Percentiles rank a stretch among this genome's conserved stretches.
These are phyloP conservation scores for Trametes hirsuta DNA, from an alignment of 1,284 basidiomycete species.

Conservation along the genomic window DNA sequence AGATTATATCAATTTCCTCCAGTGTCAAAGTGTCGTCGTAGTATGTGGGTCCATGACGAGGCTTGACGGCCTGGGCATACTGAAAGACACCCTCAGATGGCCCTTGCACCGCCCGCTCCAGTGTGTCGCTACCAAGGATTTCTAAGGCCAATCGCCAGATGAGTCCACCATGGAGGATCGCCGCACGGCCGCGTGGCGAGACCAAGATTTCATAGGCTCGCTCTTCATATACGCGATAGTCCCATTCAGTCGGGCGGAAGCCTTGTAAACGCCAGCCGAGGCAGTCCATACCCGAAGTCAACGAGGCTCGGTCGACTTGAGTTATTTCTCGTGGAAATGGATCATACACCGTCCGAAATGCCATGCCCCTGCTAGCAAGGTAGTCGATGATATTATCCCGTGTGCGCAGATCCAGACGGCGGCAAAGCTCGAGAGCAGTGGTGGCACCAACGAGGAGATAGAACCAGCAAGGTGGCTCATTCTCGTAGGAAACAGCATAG, in stretches of 20 bases:
- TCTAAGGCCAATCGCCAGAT: conserved; percentile 10
- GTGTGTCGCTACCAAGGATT: not conserved
- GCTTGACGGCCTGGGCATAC: not conserved
- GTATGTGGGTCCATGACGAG: not conserved
- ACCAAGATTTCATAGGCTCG: conserved; percentile 1
- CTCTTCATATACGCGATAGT: conserved; percentile 4
- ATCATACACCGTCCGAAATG: conserved; percentile 4
- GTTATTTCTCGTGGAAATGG: not conserved
- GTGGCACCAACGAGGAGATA: conserved; percentile 2
- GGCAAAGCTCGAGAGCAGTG: conserved; percentile 6
- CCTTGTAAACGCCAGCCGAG: no score
- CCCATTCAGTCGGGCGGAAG: no score
- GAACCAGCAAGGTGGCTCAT: not conserved
- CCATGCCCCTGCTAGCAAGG: not conserved
- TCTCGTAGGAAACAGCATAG: not conserved
- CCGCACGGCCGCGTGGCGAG: conserved; percentile 1
- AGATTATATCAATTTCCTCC: conserved; percentile 8
- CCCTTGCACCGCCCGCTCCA: not conserved
- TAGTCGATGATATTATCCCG: not conserved
- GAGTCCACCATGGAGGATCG: conserved; percentile 6
- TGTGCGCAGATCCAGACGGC: not conserved
- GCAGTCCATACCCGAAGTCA: no score
- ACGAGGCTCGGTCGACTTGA: no score
- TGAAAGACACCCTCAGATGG: conserved; percentile 1
- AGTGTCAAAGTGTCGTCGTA: conserved; percentile 2